Conservation (phyloP, 1,284 basidiomycete genomes). For the Rhizopogon hawkerae region DNA sequence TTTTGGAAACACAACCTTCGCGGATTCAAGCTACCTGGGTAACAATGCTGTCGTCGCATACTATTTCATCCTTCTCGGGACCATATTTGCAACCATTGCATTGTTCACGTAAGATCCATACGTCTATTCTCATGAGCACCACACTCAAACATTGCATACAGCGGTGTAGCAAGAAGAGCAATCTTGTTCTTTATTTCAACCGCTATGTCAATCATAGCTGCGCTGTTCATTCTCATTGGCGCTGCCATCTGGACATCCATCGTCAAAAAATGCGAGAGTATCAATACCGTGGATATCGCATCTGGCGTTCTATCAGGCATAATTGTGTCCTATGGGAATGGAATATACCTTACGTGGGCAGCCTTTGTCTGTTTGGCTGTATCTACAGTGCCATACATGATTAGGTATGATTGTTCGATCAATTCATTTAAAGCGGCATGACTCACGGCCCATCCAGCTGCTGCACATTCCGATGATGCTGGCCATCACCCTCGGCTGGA, state of each 20-base stretch:
- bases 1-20: slow-evolving; percentile 47
- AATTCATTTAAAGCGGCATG: neutral
- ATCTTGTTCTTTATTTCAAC: slow-evolving; percentile 63
- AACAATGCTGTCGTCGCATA: slow-evolving; percentile 61
- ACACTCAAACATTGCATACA: slow-evolving; percentile 24
- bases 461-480: slow-evolving; percentile 52
- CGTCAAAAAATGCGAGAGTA: slow-evolving; percentile 50
- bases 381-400: slow-evolving; percentile 64
- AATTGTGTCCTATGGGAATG: slow-evolving; percentile 49
- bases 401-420: slow-evolving; percentile 38
- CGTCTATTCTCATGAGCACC: slow-evolving; percentile 3
- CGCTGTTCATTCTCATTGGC: slow-evolving; percentile 57
- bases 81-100: slow-evolving; percentile 56
- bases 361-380: slow-evolving; percentile 55
- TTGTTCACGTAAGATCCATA: slow-evolving; percentile 42
- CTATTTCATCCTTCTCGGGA: slow-evolving; percentile 66
- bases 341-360: slow-evolving; percentile 60
- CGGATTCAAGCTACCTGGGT: slow-evolving; percentile 53
- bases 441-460: slow-evolving; percentile 33
- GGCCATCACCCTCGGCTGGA: slow-evolving; percentile 17
- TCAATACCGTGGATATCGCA: slow-evolving; percentile 47
- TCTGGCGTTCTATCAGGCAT: slow-evolving; percentile 49
- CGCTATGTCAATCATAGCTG: slow-evolving; percentile 50
- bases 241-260: slow-evolving; percentile 70
- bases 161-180: slow-evolving; percentile 59